Base-by-base conservation (phyloP, 2,329 filamentous ascomycete genomes). In the Pyricularia sp. region DNA sequence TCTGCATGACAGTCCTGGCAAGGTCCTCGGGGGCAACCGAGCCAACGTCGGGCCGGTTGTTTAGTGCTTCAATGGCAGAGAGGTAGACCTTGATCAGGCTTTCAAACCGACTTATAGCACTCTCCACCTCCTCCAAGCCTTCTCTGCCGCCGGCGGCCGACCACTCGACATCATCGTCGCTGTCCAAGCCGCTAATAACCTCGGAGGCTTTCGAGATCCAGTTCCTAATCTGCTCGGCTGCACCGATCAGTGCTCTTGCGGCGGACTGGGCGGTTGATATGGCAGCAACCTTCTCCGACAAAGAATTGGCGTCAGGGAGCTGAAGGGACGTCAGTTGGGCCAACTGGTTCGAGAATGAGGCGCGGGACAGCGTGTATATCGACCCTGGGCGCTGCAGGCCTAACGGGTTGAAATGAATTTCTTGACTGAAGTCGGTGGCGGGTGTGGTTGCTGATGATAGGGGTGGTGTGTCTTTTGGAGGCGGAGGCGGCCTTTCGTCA, bases 141-240 rank as follows among this genome's bases (percentile, higher is more conserved):
- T 93, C 90, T 67, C 89, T 82, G 2, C 94, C 94, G 64, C 91
- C 94, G 7, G 85, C 85, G 1, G 93, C 93, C 2, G 94, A 93
- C 94, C 94, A 99, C 75, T 97, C 93, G 19, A 97, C 92, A 73
- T 99, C 94, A 74, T 97, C 94, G 68, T 97, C 93, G 64, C 93
- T 92, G 74, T 97, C 92, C 57, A 99, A 79, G 5, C 93, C 93
- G 65, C 85, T 84, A 64, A 99, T 86, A 35, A 97, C 93, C 71
- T 96, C 91, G 0, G 88, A 88, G 0, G 93, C 93, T 75, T 97
- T 97, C 68, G 84, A 84, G 72, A 97, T 96, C 94, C 94, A 99
- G 71, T 89, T 88, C 68, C 89, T 84, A 69, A 99, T 97, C 75
- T 97, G 93, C 67, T 96, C 91, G 4, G 93, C 91, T 12, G 93